Conservation (phyloP, 75 land plant species). For the Adiantum capillusveneris region DNA sequence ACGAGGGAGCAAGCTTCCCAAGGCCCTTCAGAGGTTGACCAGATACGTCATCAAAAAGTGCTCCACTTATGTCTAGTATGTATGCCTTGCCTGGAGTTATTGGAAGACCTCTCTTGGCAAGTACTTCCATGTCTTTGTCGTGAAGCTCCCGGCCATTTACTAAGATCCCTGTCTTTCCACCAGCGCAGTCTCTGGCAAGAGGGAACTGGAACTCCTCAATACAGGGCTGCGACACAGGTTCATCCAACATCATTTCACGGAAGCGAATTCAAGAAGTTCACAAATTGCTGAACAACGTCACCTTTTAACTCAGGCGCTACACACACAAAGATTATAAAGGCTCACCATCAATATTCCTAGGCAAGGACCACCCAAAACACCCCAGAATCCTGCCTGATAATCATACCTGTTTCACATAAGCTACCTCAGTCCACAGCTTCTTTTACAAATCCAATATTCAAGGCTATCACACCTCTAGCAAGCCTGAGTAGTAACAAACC, state of each 20-base stretch:
- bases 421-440: no score
- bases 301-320: no score
- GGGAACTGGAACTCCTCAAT: constrained; percentile 81
- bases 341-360: constrained; percentile 90
- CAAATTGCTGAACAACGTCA: no score
- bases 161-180: constrained; percentile 66
- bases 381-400: constrained; percentile 89
- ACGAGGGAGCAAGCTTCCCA: constrained; percentile 94
- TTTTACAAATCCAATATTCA: no score
- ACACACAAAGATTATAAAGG: no score
- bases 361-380: constrained; percentile 75
- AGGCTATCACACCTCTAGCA: no score
- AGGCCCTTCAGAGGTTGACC: constrained; percentile 45
- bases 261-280: no score
- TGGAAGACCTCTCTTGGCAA: constrained; percentile 73
- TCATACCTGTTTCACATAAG: constrained; percentile 57
- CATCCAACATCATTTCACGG: no score
- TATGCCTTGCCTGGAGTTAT: constrained; percentile 42
- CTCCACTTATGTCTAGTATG: constrained; percentile 64
- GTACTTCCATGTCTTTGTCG: constrained; percentile 58
- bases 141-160: constrained; percentile 96
- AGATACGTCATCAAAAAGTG: constrained; percentile 39
- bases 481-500: constrained; percentile 46
- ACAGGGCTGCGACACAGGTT: constrained; percentile 48
- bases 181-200: constrained; percentile 63